Evolutionary conservation across 805 yeast species (phyloP).

Genomic region (Debaryomyces tyrocola): DNA sequence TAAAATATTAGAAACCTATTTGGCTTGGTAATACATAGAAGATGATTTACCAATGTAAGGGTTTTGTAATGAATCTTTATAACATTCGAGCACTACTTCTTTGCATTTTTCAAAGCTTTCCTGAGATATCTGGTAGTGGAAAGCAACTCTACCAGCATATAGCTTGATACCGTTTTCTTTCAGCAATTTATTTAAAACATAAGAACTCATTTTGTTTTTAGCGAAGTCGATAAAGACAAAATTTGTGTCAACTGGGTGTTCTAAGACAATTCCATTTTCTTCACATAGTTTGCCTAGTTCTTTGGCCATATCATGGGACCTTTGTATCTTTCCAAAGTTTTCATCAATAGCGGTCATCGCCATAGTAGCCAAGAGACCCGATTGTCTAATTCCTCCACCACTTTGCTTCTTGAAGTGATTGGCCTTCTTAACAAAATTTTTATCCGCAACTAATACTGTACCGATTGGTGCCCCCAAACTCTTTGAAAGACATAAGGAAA

Average conservation of each 20-base stretch:
- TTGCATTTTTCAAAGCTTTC: conserved; percentile 40
- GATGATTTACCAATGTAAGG: conserved; percentile 35
- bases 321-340: conserved; percentile 29
- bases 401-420: conserved; percentile 45
- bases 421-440: conserved; percentile 37
- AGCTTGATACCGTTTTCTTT: conserved; percentile 60
- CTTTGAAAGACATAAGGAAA: conserved; percentile 43
- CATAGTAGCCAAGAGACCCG: conserved; percentile 42
- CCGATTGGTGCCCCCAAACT: conserved; percentile 47
- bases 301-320: conserved; percentile 35
- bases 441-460: conserved; percentile 36
- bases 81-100: conserved; percentile 56
- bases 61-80: conserved; percentile 49
- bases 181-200: conserved; percentile 35
- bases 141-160: conserved; percentile 75
- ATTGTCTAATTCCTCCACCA: conserved; percentile 47
- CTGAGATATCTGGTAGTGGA: conserved; percentile 55
- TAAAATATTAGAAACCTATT: too few relatives aligned
- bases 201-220: conserved; percentile 28
- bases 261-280: conserved; percentile 27
- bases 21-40: conserved; percentile 6
- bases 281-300: conserved; percentile 33
- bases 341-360: conserved; percentile 42
- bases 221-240: conserved; percentile 40
- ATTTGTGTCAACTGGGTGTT: conserved; percentile 40